Evolutionary conservation across 257 asterid species (phyloP), one percentile per base, ranked within the genome.

Genomic region (Ophiorrhiza pumila): DNA sequence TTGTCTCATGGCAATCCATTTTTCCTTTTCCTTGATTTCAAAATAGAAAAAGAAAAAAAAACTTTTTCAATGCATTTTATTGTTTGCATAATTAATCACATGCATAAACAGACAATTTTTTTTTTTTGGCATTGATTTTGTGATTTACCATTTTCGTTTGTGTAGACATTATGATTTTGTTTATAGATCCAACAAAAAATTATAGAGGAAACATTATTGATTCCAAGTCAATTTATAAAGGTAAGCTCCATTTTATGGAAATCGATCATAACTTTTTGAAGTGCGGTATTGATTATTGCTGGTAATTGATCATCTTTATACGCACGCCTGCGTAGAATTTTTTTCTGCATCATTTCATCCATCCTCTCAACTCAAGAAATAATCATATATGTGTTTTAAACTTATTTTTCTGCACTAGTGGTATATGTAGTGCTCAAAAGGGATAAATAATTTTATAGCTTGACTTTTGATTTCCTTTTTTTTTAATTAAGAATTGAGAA

Each of bases 201-300:
- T n/a, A n/a, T n/a, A n/a, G n/a, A n/a, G n/a, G n/a, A n/a, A n/a
- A n/a, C n/a, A n/a, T n/a, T n/a, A n/a, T n/a, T n/a, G n/a, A n/a
- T n/a, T n/a, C n/a, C n/a, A n/a, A n/a, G n/a, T 20, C 27, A 17
- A 35, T 34, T n/a, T n/a, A n/a, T 31, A 37, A 35, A 35, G 1
- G 7, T 41, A 4, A 42, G 47, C 13, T 23, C 23, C 4, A n/a
- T 23, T 41, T 41, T n/a, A 1, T n/a, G 69, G 8, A 72, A 74
- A 39, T 61, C 34, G 39, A 61, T 69, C 0, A n/a, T 45, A 29
- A 69, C 71, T 59, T 59, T n/a, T 69, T 15, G 29, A 29, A 53
- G 65, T 76, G 80, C 59, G 72, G 68, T 70, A 64, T 58, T 8
- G 61, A 70, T 69, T 75, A 76, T 76, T 49, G 71, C 35, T 61